A percentile compares a stretch with the other conserved stretches of the same genome.
Evolutionary conservation across 116 monocot genomes (phyloP).

Genomic region (Iris pallida): DNA sequence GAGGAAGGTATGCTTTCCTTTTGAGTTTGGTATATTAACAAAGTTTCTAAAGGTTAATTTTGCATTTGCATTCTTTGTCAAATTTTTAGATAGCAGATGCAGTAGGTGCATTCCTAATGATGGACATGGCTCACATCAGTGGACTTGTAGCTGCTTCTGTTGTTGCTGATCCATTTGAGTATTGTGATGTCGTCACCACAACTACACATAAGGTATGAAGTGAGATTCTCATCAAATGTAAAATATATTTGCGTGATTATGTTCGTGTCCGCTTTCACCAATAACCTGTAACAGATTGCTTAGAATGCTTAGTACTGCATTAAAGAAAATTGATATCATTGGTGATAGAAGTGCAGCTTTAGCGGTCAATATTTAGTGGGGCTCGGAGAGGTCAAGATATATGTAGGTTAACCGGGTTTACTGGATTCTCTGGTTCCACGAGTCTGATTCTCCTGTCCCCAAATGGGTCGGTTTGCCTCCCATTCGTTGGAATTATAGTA

Average conservation of each 20-base stretch:
- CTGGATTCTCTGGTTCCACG: too few species aligned
- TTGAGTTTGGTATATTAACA: background rate
- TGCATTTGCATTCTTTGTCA: background rate
- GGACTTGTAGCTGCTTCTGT: constrained; percentile 51
- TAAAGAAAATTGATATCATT: too few species aligned
- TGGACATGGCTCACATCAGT: constrained; percentile 58
- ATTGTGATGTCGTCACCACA: constrained; percentile 63
- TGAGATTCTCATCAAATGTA: background rate
- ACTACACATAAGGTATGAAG: constrained; percentile 54
- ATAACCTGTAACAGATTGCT: too few species aligned
- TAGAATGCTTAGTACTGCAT: too few species aligned
- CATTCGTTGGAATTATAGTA: too few species aligned
- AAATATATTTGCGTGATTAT: background rate
- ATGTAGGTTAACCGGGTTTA: too few species aligned
- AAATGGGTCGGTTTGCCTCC: too few species aligned
- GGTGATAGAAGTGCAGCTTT: too few species aligned
- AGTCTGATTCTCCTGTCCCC: too few species aligned
- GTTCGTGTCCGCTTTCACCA: too few species aligned
- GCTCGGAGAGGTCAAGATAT: too few species aligned
- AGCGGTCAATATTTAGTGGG: too few species aligned
- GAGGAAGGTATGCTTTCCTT: constrained; percentile 25
- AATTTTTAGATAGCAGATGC: constrained; percentile 25
- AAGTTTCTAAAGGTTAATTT: background rate
- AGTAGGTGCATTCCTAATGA: constrained; percentile 39
- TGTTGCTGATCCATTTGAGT: constrained; percentile 56